phyloP scores from a whole-genome alignment of 768 basidiomycete species.

The Lactifluus rugatus region DNA sequence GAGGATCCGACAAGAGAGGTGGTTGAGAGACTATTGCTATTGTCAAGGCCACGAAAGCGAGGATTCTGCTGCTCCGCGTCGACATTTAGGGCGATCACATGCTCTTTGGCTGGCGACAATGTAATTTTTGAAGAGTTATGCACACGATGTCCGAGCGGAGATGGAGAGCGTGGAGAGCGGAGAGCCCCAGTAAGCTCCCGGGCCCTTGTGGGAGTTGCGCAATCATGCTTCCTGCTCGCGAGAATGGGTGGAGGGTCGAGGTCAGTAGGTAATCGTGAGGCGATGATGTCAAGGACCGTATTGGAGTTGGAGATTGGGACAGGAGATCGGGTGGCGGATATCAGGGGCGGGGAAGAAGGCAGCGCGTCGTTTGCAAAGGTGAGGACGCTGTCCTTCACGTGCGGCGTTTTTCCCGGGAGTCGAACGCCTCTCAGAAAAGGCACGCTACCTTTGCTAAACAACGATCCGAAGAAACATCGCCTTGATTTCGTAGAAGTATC shows the following conservation, averaged over 20 bases:
- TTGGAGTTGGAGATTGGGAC: background rate
- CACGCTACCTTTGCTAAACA: background rate
- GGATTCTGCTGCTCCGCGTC: background rate
- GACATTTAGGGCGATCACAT: background rate
- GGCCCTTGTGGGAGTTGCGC: background rate
- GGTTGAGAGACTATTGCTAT: background rate
- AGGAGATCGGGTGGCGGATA: background rate
- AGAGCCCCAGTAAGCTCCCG: background rate
- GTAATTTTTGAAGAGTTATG: background rate
- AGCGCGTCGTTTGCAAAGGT: too few species aligned
- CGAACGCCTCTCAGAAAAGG: slow-evolving; percentile 1
- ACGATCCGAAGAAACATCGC: background rate
- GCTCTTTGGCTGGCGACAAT: background rate
- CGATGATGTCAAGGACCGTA: background rate
- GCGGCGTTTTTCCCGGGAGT: background rate
- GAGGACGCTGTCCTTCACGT: background rate
- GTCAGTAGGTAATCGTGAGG: background rate
- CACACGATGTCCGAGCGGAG: background rate
- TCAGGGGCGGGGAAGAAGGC: background rate
- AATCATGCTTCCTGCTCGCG: background rate
- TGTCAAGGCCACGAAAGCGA: background rate
- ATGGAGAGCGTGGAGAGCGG: background rate
- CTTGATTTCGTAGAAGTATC: background rate
- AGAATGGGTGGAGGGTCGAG: background rate
- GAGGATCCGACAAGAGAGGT: background rate